These are phyloP conservation scores for Trichoderma oligosporum DNA, from an alignment of 2,329 filamentous ascomycete genomes.

Conservation along the genomic window DNA sequence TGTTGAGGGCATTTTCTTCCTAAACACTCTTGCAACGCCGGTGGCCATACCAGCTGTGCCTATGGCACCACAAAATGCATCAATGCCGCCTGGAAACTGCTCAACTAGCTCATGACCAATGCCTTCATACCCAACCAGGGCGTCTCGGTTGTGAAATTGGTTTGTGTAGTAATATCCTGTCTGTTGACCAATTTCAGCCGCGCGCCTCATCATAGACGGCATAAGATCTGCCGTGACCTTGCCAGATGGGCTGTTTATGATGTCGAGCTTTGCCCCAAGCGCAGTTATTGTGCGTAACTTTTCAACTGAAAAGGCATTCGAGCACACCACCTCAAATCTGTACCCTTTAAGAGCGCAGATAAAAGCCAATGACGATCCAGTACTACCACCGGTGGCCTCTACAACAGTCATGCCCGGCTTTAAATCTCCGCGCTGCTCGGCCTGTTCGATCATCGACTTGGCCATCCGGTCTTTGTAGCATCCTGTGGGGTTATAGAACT, in stretches of 20 bases:
- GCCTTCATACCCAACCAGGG: slow-evolving; percentile 15
- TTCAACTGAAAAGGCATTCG: slow-evolving; percentile 3
- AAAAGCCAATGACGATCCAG: background rate
- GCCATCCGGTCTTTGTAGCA: background rate
- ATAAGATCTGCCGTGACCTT: background rate
- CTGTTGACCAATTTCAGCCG: background rate
- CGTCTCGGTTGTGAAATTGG: slow-evolving; percentile 20
- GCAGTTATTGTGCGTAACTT: background rate
- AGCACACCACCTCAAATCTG: background rate
- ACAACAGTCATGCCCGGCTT: background rate
- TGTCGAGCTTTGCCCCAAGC: background rate
- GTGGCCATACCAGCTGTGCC: slow-evolving; percentile 20
- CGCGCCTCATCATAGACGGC: background rate
- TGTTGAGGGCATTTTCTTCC: background rate
- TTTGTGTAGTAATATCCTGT: slow-evolving; percentile 11
- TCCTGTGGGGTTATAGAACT: background rate
- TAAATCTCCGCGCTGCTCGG: background rate
- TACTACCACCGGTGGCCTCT: slow-evolving; percentile 2
- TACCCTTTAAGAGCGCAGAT: background rate
- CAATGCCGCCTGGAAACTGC: slow-evolving; percentile 17
- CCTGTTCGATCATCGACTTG: background rate
- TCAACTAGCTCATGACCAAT: slow-evolving; percentile 16
- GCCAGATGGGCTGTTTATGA: background rate
- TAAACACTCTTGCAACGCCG: slow-evolving; percentile 12
- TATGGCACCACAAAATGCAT: slow-evolving; percentile 19